phyloP scores from a whole-genome alignment of 805 yeast genomes.

The Phaffomyces antillensis region DNA sequence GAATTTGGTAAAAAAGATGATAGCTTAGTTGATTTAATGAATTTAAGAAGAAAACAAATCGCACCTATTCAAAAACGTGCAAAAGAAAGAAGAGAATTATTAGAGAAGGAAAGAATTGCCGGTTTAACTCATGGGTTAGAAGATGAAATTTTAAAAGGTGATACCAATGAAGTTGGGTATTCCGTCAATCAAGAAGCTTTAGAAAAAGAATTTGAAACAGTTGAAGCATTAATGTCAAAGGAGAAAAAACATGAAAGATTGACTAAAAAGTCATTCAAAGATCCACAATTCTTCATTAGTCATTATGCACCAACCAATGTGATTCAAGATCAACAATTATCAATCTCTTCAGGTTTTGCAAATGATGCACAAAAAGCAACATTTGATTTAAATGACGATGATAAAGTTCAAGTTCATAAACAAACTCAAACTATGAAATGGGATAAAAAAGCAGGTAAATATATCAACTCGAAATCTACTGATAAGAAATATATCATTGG shows the following conservation, averaged over 20 bases:
- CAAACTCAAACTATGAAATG: slow-evolving; percentile 71
- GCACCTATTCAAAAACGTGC: slow-evolving; percentile 84
- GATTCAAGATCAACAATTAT: slow-evolving; percentile 76
- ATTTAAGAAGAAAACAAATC: slow-evolving; percentile 74
- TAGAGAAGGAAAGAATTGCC: slow-evolving; percentile 67
- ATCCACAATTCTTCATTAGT: slow-evolving; percentile 73
- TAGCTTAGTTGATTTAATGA: slow-evolving; percentile 77
- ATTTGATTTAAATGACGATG: slow-evolving; percentile 79
- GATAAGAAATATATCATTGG: slow-evolving; percentile 88
- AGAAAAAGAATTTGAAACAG: slow-evolving; percentile 34
- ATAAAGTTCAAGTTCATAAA: slow-evolving; percentile 56
- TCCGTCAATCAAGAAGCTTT: slow-evolving; percentile 35
- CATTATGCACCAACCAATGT: slow-evolving; percentile 82
- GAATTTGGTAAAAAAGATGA: slow-evolving; percentile 70
- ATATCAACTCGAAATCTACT: slow-evolving; percentile 69
- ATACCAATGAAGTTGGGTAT: slow-evolving; percentile 41
- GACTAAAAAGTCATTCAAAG: slow-evolving; percentile 51
- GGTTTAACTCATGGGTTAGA: slow-evolving; percentile 70
- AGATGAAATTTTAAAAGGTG: slow-evolving; percentile 59
- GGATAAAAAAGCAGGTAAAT: slow-evolving; percentile 92
- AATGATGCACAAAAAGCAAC: slow-evolving; percentile 81
- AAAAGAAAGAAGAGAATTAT: slow-evolving; percentile 55
- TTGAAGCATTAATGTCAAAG: slow-evolving; percentile 21
- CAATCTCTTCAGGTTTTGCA: slow-evolving; percentile 54
- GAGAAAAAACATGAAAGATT: slow-evolving; percentile 16